Conservation (phyloP, 2,329 filamentous ascomycete genomes). For the Microsporum ferrugineum region DNA sequence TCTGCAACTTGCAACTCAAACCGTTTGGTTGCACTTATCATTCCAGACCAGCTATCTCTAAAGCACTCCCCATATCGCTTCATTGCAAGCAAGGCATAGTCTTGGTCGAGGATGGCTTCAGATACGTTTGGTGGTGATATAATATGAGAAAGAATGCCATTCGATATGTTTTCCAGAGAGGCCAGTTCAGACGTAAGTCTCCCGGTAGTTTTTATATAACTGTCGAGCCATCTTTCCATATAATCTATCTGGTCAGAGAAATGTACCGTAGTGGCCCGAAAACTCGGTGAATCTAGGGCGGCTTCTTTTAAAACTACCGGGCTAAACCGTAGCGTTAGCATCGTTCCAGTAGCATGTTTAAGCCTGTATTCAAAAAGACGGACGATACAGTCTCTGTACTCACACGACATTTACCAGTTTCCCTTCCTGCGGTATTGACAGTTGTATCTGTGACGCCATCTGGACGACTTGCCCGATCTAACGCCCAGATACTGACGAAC, state of each 20-base stretch:
- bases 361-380: background rate
- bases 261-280: constrained; percentile 74
- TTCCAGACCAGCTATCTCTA: constrained; percentile 73
- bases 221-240: constrained; percentile 84
- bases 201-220: constrained; percentile 51
- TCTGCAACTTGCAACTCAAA: constrained; percentile 69
- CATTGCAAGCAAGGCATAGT: constrained; percentile 82
- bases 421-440: constrained; percentile 31
- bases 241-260: constrained; percentile 85
- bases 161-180: constrained; percentile 67
- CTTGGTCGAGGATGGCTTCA: constrained; percentile 82
- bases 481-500: background rate
- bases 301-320: constrained; percentile 89
- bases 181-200: constrained; percentile 55
- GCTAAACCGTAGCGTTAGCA: constrained; percentile 25
- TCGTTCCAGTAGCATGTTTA: background rate
- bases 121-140: constrained; percentile 62
- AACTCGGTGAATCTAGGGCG: constrained; percentile 89
- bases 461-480: constrained; percentile 11
- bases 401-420: constrained; percentile 39
- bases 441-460: constrained; percentile 32
- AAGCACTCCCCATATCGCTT: constrained; percentile 75
- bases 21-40: constrained; percentile 61
- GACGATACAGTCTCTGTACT: constrained; percentile 13
- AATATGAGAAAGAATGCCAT: constrained; percentile 62